Evolutionary conservation across 208 protist genomes (phyloP).

Genomic region (Leishmania guyanensis): DNA sequence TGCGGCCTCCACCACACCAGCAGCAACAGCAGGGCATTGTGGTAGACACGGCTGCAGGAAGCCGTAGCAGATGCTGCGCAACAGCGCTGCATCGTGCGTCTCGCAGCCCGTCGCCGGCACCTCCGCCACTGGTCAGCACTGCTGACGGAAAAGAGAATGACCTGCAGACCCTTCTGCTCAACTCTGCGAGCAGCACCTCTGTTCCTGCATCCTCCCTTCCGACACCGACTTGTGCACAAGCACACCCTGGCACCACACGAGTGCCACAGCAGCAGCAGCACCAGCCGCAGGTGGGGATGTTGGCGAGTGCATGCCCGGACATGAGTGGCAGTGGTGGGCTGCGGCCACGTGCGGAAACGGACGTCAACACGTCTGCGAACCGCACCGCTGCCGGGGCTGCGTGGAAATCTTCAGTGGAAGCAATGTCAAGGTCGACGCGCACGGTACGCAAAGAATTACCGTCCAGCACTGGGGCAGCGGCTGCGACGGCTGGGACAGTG

Average conservation of each 20-base stretch:
- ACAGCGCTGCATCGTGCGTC: background rate
- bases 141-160: background rate
- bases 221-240: background rate
- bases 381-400: background rate
- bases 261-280: background rate
- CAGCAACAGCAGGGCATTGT: background rate
- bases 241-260: too few species aligned
- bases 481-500: background rate
- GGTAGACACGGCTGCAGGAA: background rate
- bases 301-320: background rate
- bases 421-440: background rate
- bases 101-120: conserved; percentile 8
- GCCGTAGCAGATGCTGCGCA: background rate
- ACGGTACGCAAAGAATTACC: background rate
- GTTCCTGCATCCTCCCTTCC: background rate
- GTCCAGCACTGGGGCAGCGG: background rate
- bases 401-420: background rate
- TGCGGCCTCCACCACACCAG: background rate
- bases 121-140: background rate
- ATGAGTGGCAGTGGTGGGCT: background rate
- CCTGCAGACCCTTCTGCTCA: background rate
- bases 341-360: background rate
- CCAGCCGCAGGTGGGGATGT: background rate
- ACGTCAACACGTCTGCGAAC: background rate
- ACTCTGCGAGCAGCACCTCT: background rate